A percentile compares a stretch with the other conserved stretches of the same genome.
Evolutionary conservation across 2,329 filamentous ascomycete genomes (phyloP).

Genomic region (Beauveria sp.): DNA sequence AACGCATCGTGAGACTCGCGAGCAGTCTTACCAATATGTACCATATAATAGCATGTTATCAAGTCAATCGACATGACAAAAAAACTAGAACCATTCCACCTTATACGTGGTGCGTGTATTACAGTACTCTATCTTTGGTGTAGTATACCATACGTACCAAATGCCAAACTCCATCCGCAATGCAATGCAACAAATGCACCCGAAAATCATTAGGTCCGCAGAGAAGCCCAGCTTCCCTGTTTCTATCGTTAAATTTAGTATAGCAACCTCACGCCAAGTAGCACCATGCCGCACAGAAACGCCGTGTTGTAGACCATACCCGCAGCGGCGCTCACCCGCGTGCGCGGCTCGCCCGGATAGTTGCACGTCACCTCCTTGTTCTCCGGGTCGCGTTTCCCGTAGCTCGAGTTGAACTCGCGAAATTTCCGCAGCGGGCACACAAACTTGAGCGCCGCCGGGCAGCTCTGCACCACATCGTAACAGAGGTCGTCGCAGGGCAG

Average conservation of each 20-base stretch:
- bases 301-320: neutral
- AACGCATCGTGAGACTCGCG: neutral
- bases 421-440: conserved; percentile 52
- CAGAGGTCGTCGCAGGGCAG: conserved; percentile 84
- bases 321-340: conserved; percentile 12
- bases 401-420: conserved; percentile 28
- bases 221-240: neutral
- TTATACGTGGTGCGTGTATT: neutral
- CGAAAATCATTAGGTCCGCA: neutral
- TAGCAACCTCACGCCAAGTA: neutral
- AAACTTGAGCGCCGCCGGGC: conserved; percentile 70
- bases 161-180: conserved; percentile 3
- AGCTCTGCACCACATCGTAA: conserved; percentile 76
- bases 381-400: conserved; percentile 22
- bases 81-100: too few species aligned
- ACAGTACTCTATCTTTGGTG: neutral
- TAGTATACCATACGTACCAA: neutral
- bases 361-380: conserved; percentile 27
- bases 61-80: neutral
- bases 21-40: neutral
- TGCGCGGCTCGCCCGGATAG: conserved; percentile 29
- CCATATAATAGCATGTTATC: neutral
- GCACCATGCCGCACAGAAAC: neutral
- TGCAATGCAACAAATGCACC: neutral
- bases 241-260: neutral